Evolutionary conservation across 2,329 filamentous ascomycete species (phyloP).

Genomic region (Fusarium sp.): DNA sequence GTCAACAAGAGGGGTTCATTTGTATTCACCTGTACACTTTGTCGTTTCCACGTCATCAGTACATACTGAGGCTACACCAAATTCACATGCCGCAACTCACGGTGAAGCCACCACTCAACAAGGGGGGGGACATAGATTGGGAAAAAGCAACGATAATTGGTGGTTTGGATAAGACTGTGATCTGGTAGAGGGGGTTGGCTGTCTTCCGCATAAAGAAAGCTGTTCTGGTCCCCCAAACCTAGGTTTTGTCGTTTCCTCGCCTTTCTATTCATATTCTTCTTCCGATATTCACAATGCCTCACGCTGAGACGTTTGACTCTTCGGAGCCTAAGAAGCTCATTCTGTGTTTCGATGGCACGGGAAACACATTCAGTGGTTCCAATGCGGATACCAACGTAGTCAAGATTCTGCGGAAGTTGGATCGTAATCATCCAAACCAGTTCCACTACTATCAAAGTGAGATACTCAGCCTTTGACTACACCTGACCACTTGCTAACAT

Average conservation of each 20-base stretch:
- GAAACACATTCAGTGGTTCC: slow-evolving; percentile 58
- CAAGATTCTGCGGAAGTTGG: slow-evolving; percentile 60
- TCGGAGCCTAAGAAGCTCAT: slow-evolving; percentile 54
- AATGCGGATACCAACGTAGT: slow-evolving; percentile 65
- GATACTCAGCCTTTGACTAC: neutral
- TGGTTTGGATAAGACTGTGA: neutral
- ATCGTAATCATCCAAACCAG: slow-evolving; percentile 56
- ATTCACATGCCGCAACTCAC: neutral
- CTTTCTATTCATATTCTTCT: neutral
- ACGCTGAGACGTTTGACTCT: slow-evolving; percentile 17
- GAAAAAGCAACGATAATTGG: neutral
- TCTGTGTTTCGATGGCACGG: slow-evolving; percentile 62
- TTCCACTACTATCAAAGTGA: slow-evolving; percentile 63
- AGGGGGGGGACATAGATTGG: neutral
- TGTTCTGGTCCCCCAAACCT: slow-evolving; percentile 1
- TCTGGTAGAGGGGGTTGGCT: neutral
- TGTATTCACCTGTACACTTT: slow-evolving; percentile 1
- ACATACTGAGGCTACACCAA: slow-evolving; percentile 6
- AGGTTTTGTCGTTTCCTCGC: neutral
- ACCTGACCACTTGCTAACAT: neutral
- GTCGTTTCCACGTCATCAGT: neutral
- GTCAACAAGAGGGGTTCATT: neutral
- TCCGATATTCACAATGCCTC: slow-evolving; percentile 25
- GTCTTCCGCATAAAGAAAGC: slow-evolving; percentile 27
- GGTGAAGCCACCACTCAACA: neutral